Percentiles rank a stretch among this genome's conserved stretches.
These are phyloP conservation scores for Rhodomyrtus tomentosa DNA, from an alignment of 345 rosid species.

Conservation along the genomic window DNA sequence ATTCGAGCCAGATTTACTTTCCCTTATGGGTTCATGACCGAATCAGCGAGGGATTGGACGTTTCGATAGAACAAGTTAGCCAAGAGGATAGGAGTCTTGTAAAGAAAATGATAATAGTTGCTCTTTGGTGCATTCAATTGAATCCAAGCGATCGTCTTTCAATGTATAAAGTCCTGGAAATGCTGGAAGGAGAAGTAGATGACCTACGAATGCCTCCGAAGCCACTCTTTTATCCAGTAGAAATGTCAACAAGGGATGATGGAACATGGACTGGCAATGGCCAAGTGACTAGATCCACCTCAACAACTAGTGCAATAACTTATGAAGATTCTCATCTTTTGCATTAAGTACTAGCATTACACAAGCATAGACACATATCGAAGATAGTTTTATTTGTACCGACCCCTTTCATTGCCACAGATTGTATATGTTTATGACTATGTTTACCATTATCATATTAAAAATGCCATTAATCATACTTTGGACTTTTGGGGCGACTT, in stretches of 20 bases:
- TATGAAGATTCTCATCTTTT: background rate
- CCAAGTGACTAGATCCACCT: background rate
- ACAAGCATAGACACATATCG: background rate
- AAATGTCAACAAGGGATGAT: background rate
- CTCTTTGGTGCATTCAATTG: no score
- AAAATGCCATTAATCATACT: no score
- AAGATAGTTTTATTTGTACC: fast-evolving
- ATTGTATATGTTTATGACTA: background rate
- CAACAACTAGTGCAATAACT: background rate
- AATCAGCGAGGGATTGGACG: no score
- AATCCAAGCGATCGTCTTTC: no score
- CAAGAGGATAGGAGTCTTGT: no score
- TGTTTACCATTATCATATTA: no score
- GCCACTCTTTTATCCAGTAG: background rate
- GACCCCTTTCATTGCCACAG: background rate
- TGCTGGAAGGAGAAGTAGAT: background rate
- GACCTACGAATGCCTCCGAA: background rate
- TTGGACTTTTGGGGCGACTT: background rate
- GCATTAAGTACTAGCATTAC: background rate
- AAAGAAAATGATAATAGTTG: no score
- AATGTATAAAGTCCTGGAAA: no score
- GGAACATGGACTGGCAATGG: background rate
- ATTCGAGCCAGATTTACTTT: no score
- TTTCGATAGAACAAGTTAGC: no score
- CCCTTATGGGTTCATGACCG: no score